phyloP scores from a whole-genome alignment of 2,329 filamentous ascomycete genomes.

The Fusarium paranaense region DNA sequence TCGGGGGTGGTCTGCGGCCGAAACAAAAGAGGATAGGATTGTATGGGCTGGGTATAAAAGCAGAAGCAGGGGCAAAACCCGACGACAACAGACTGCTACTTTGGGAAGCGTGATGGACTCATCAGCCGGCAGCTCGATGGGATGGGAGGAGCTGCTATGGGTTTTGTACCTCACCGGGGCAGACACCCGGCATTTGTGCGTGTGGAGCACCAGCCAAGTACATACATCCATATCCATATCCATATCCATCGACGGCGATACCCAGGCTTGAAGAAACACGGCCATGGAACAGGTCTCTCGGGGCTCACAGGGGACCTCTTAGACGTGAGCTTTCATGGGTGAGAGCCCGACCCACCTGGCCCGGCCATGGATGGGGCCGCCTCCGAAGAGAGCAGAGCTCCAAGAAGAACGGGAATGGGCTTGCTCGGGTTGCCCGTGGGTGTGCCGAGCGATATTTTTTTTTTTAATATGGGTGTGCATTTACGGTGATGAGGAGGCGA shows the following conservation, averaged over 20 bases:
- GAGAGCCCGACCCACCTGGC: conserved; percentile 33
- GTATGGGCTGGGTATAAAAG: conserved; percentile 17
- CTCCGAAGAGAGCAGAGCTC: neutral
- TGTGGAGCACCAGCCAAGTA: conserved; percentile 34
- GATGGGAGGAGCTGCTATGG: conserved; percentile 40
- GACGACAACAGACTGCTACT: conserved; percentile 42
- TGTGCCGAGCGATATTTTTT: conserved; percentile 16
- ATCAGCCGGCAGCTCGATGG: conserved; percentile 27
- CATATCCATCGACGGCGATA: conserved; percentile 29
- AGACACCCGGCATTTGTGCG: conserved; percentile 36
- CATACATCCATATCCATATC: conserved; percentile 12
- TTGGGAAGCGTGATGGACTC: conserved; percentile 36
- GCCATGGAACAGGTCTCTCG: conserved; percentile 35
- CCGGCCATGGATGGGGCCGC: conserved; percentile 32
- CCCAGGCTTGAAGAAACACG: conserved; percentile 34
- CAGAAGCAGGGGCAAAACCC: conserved; percentile 26
- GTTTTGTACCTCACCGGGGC: conserved; percentile 46
- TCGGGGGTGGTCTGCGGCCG: conserved; percentile 22
- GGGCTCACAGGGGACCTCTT: conserved; percentile 36
- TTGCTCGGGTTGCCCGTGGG: conserved; percentile 29
- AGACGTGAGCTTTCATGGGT: conserved; percentile 34
- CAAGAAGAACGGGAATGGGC: conserved; percentile 11
- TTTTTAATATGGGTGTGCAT: conserved; percentile 17
- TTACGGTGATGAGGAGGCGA: conserved; percentile 9
- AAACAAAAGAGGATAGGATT: conserved; percentile 14